Conservation (phyloP, 2,329 filamentous ascomycete genomes). For the Epichloe brachyelytri region DNA sequence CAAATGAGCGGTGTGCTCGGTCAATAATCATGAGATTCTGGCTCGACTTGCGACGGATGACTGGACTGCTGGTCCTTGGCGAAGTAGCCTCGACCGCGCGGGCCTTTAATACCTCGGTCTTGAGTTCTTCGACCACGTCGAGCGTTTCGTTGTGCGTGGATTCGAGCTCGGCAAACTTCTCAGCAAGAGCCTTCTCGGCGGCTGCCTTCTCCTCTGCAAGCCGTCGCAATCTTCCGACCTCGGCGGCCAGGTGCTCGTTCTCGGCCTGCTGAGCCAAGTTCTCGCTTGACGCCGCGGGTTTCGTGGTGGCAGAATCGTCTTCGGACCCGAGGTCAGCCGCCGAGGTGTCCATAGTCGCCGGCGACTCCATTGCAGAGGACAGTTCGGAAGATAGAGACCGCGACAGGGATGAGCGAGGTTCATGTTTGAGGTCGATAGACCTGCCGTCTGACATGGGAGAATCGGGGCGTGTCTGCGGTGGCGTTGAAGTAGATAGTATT, state of each 20-base stretch:
- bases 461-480: conserved; percentile 46
- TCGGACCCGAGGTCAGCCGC: conserved; percentile 36
- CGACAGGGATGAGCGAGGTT: conserved; percentile 54
- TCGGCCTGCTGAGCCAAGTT: conserved; percentile 23
- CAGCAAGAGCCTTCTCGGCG: conserved; percentile 57
- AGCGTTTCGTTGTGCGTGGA: conserved; percentile 69
- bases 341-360: conserved; percentile 49
- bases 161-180: conserved; percentile 74
- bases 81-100: conserved; percentile 47
- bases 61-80: conserved; percentile 53
- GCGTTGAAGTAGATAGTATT: conserved; percentile 31
- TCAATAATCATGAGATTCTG: conserved; percentile 81
- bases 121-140: conserved; percentile 80
- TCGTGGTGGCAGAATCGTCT: conserved; percentile 32
- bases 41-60: conserved; percentile 86
- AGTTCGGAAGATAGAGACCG: conserved; percentile 90
- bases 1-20: conserved; percentile 81
- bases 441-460: conserved; percentile 77
- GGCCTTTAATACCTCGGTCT: conserved; percentile 72
- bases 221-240: conserved; percentile 58
- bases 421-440: conserved; percentile 57
- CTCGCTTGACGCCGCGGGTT: conserved; percentile 24
- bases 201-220: conserved; percentile 66
- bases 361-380: conserved; percentile 72
- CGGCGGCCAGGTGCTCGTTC: conserved; percentile 38